phyloP scores from a whole-genome alignment of 306 rosid species.

The Sesbania bispinosa region DNA sequence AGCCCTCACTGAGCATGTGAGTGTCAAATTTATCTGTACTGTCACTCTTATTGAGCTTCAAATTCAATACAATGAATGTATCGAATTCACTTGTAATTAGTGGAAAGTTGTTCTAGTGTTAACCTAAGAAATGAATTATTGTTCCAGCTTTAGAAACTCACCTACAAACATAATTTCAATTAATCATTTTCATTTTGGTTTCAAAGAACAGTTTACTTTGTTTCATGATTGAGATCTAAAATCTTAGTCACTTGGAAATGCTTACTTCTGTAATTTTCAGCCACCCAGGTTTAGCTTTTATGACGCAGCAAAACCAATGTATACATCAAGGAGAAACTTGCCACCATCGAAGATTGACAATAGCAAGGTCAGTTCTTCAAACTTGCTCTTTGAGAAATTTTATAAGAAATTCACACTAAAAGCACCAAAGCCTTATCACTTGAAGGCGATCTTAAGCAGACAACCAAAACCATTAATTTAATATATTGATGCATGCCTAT shows the following conservation, averaged over 20 bases:
- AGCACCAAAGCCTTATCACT: background rate
- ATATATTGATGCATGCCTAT: background rate
- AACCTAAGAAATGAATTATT: conserved; percentile 18
- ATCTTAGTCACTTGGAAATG: conserved; percentile 25
- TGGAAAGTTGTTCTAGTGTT: no score
- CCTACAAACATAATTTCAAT: conserved; percentile 1
- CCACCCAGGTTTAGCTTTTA: conserved; percentile 85
- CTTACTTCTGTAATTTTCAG: conserved; percentile 48
- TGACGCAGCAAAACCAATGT: conserved; percentile 83
- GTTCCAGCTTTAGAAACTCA: background rate
- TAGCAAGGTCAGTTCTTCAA: conserved; percentile 65
- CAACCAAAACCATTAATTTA: background rate
- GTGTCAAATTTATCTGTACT: conserved; percentile 26
- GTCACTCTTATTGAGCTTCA: conserved; percentile 12
- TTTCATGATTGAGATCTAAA: background rate
- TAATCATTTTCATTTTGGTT: conserved; percentile 2
- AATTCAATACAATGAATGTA: background rate
- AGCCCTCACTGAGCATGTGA: conserved; percentile 86
- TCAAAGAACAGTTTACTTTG: no score
- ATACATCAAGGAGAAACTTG: conserved; percentile 90
- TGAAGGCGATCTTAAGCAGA: no score
- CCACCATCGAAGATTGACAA: conserved; percentile 86
- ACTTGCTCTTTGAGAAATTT: background rate
- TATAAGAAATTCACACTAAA: background rate
- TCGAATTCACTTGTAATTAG: background rate